Base-by-base conservation (phyloP, 139 green algal species). In the Chlamydomonas incerta region DNA sequence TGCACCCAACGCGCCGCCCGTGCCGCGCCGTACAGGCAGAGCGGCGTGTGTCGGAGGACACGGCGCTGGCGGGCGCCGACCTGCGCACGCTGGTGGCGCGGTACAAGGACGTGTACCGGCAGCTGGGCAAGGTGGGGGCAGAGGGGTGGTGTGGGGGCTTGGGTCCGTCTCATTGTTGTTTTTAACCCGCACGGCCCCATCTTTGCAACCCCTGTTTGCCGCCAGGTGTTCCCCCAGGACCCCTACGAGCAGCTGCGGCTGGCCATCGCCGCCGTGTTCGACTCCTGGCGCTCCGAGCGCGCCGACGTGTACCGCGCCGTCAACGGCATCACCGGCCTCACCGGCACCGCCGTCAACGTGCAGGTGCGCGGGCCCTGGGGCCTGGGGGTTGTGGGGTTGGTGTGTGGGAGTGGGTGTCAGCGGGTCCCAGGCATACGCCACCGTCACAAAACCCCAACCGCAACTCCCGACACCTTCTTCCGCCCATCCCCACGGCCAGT, bases 271-370 rank as follows among this genome's bases (percentile, higher is more conserved):
- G 95, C 95, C 34, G 95, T 97, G 41, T 98, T 98, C 63, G 81
- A 91, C 82, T 93, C 87, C 28, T 96, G 93, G 93, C 88, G 93
- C 77, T 91, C 83, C 14, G 87, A 92, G 26, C 87, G 95, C 29
- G 95, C 94, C 37, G 87, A 95, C 67, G 95, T 93, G 90, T 98
- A 98, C 92, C 88, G 93, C 52, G 75, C 91, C 11, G 93, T 98
- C 69, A 95, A 97, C 88, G 76, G 92, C 37, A 96, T 98, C 83
- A 93, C 86, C 21, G 95, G 94, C 31, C 92, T 98, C 35, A 70
- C 80, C 70, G 96, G 96, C 82, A 98, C 96, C 18, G 96, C 96
- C 37, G 96, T 98, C 31, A 98, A 95, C 82, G 91, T 98, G 9
- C 79, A 85, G 76, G 76, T 72, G 15, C 28, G 74, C n/a, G 41